These are phyloP conservation scores for Phyllostachys edulis DNA, from an alignment of 176 grass and related monocot species.

Conservation along the genomic window DNA sequence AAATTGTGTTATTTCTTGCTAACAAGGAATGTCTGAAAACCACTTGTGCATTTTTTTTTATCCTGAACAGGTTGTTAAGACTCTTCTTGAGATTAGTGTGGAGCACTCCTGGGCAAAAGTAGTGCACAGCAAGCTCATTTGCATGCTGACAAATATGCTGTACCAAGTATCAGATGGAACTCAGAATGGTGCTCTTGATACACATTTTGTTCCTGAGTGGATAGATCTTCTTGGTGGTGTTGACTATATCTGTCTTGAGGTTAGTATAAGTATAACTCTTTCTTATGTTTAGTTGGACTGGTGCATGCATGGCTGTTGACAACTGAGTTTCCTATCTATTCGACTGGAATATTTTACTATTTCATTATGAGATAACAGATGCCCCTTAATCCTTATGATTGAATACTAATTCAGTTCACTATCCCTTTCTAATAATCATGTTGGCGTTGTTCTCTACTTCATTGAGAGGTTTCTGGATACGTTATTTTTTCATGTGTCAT, in stretches of 20 bases:
- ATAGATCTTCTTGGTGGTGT: slow-evolving; percentile 90
- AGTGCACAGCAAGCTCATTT: slow-evolving; percentile 92
- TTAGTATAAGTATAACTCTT: slow-evolving; percentile 37
- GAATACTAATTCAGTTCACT: not conserved
- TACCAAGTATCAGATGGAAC: slow-evolving; percentile 68
- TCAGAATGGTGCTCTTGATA: slow-evolving; percentile 52
- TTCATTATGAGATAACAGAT: not conserved
- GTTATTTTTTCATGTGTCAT: not conserved
- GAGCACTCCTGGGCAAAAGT: slow-evolving; percentile 92
- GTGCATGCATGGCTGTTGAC: slow-evolving; percentile 8
- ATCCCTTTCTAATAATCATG: not conserved
- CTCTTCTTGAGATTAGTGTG: slow-evolving; percentile 82
- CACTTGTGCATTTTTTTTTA: not conserved
- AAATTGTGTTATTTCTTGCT: not conserved
- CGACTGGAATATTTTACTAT: slow-evolving; percentile 1
- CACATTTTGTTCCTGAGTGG: slow-evolving; percentile 58
- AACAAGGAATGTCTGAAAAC: slow-evolving; percentile 12
- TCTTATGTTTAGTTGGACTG: not conserved
- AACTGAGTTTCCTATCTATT: slow-evolving; percentile 24
- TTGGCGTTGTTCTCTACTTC: slow-evolving; percentile 19
- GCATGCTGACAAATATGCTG: slow-evolving; percentile 94
- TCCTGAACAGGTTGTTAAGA: slow-evolving; percentile 74
- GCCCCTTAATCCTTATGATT: not conserved
- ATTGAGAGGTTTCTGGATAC: slow-evolving; percentile 10
- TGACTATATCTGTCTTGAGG: slow-evolving; percentile 95